These are phyloP conservation scores for Pelargonium fulgidum DNA, from an alignment of 441 rosid species.

Conservation along the genomic window DNA sequence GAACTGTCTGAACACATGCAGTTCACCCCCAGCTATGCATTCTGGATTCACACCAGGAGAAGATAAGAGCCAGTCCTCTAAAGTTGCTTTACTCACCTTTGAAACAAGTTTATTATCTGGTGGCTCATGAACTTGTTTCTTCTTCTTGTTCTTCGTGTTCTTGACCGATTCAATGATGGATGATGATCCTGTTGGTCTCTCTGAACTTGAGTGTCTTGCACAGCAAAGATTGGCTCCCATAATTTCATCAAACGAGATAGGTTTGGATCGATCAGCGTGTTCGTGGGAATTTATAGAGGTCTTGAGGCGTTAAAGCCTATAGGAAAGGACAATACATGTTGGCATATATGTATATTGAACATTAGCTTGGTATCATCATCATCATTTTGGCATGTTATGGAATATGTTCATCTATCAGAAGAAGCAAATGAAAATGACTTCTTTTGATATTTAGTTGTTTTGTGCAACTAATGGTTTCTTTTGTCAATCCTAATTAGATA, in stretches of 20 bases:
- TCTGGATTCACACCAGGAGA: neutral
- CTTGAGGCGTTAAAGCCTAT: neutral
- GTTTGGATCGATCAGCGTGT: too few relatives aligned
- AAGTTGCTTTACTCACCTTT: neutral
- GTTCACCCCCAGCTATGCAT: neutral
- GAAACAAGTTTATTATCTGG: too few relatives aligned
- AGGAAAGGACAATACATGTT: neutral
- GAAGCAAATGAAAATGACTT: neutral
- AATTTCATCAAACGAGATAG: neutral
- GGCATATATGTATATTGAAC: neutral
- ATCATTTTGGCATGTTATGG: neutral
- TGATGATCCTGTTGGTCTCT: neutral
- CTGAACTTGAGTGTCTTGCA: neutral
- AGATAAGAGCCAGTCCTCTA: conserved; percentile 1
- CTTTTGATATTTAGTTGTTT: neutral
- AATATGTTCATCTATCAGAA: neutral
- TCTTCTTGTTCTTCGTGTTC: neutral
- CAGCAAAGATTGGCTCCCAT: neutral
- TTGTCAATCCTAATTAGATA: too few relatives aligned
- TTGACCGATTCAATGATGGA: neutral
- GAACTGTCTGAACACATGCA: neutral
- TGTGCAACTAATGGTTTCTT: too few relatives aligned
- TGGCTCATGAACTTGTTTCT: too few relatives aligned
- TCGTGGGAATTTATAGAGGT: too few relatives aligned
- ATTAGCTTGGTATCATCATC: neutral